Percentiles rank a stretch among this genome's conserved stretches.
Evolutionary conservation across 2,329 filamentous ascomycete genomes (phyloP).

Genomic region (Calonectria crousiana): DNA sequence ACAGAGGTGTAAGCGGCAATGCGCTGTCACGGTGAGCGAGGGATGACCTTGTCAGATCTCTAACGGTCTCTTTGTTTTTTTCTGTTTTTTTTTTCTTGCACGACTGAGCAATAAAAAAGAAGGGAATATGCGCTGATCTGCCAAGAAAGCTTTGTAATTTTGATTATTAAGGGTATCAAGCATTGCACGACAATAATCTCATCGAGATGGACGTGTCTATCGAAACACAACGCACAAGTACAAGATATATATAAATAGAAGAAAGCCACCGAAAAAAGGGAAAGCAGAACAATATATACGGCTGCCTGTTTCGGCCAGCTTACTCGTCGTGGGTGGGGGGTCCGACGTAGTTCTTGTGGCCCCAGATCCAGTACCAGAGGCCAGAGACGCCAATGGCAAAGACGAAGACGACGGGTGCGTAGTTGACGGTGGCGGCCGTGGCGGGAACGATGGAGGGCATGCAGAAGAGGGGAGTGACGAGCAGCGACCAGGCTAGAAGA

Average conservation of each 20-base stretch:
- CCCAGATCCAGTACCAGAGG: conserved; percentile 78
- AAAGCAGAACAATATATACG: conserved; percentile 26
- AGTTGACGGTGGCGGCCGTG: conserved; percentile 72
- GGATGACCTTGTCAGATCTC: not conserved
- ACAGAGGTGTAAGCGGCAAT: not conserved
- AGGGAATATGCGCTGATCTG: not conserved
- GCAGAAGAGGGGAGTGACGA: conserved; percentile 80
- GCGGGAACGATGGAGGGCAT: conserved; percentile 77
- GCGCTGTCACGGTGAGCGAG: not conserved
- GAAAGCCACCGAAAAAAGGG: conserved; percentile 25
- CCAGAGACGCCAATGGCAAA: conserved; percentile 71
- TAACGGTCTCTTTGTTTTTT: conserved; percentile 12
- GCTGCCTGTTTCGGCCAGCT: not conserved
- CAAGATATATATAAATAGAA: conserved; percentile 5
- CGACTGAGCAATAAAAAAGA: not conserved
- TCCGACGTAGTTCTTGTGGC: conserved; percentile 75
- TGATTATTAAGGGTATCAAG: conserved; percentile 28
- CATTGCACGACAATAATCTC: conserved; percentile 19
- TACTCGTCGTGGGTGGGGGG: conserved; percentile 63
- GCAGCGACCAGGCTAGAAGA: conserved; percentile 69
- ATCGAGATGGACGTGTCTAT: conserved; percentile 6
- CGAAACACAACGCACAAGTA: conserved; percentile 21
- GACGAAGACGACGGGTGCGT: conserved; percentile 80
- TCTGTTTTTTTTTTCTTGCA: not conserved
- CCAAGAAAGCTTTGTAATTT: conserved; percentile 9